Base-by-base conservation (phyloP, 768 basidiomycete genomes). In the Boletus pseudo-olivaceus region DNA sequence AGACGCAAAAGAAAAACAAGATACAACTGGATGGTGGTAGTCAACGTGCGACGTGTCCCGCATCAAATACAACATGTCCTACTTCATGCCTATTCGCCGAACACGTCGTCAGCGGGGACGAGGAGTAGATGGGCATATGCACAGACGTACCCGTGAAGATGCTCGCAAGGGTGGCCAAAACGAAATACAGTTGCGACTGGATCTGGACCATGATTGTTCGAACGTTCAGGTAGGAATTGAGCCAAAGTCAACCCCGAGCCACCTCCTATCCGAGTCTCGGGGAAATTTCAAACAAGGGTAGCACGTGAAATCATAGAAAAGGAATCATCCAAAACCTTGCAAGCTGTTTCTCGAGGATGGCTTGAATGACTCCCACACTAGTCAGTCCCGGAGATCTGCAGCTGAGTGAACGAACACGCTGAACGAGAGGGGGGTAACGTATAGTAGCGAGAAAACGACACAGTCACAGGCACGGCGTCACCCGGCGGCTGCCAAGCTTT, bases 11-110 rank as follows among this genome's bases (percentile, higher is more conserved):
- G 27, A 48, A n/a, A n/a, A 60, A 62, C 7, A 62, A 49, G 32
- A 62, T 19, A 14, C 38, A 63, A 23, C 61, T 62, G 33, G 30
- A 29, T 11, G 12, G 27, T 27, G 1, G 17, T 20, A 1, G 56
- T 55, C 48, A 59, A n/a, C 23, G 12, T 6, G n/a, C 23, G 4
- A 29, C 19, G 30, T 30, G 20, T 23, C 17, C 33, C n/a, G 39
- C 33, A 12, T 29, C 19, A 23, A 7, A 15, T 10, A 20, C 10
- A 41, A n/a, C 2, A 1, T 5, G 29, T 14, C 61, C 15, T 51
- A 62, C 61, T 63, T 62, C 44, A 62, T 62, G 34, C 61, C 61
- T 62, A 6, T 38, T 32, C 14, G n/a, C n/a, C n/a, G 20, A 27
- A 40, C 26, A 19, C 10, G 14, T 27, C 30, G 33, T 58, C 37